phyloP scores from a whole-genome alignment of 352 stramenopile species.

The Phytophthora hibernalis region DNA sequence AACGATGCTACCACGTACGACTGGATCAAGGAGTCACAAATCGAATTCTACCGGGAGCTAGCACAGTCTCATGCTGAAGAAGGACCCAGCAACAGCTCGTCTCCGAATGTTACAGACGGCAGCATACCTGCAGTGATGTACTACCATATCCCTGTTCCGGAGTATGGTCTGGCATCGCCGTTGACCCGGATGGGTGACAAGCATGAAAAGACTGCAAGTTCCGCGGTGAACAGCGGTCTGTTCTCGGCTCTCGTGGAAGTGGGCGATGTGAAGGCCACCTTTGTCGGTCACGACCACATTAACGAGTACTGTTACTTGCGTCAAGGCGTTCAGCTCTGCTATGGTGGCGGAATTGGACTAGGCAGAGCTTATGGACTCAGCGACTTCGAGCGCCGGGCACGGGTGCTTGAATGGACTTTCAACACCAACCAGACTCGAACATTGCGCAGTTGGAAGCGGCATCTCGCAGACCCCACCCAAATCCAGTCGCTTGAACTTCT shows the following conservation, averaged over 20 bases:
- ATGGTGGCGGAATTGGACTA: slow-evolving; percentile 58
- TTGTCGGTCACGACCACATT: slow-evolving; percentile 67
- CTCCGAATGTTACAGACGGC: background rate
- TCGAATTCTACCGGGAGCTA: slow-evolving; percentile 50
- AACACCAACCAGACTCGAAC: slow-evolving; percentile 44
- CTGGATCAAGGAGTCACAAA: slow-evolving; percentile 57
- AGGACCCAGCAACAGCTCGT: slow-evolving; percentile 12
- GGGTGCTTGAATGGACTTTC: slow-evolving; percentile 57
- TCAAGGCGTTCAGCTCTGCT: slow-evolving; percentile 61
- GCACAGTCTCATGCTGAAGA: slow-evolving; percentile 31
- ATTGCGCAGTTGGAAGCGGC: slow-evolving; percentile 56
- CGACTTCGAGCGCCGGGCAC: slow-evolving; percentile 41
- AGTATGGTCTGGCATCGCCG: slow-evolving; percentile 46
- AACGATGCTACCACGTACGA: slow-evolving; percentile 42
- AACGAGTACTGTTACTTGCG: slow-evolving; percentile 67
- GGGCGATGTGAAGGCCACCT: slow-evolving; percentile 66
- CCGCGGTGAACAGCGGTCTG: slow-evolving; percentile 40
- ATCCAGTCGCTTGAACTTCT: slow-evolving; percentile 45
- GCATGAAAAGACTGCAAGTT: slow-evolving; percentile 38
- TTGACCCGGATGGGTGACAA: slow-evolving; percentile 33
- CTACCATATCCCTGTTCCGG: slow-evolving; percentile 68
- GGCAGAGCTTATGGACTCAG: slow-evolving; percentile 41
- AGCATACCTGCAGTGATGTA: slow-evolving; percentile 59
- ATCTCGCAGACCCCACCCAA: slow-evolving; percentile 40
- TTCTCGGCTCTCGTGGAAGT: slow-evolving; percentile 54